Base-by-base conservation (phyloP, 169 alveolate species). In the Eimeria tenella region DNA sequence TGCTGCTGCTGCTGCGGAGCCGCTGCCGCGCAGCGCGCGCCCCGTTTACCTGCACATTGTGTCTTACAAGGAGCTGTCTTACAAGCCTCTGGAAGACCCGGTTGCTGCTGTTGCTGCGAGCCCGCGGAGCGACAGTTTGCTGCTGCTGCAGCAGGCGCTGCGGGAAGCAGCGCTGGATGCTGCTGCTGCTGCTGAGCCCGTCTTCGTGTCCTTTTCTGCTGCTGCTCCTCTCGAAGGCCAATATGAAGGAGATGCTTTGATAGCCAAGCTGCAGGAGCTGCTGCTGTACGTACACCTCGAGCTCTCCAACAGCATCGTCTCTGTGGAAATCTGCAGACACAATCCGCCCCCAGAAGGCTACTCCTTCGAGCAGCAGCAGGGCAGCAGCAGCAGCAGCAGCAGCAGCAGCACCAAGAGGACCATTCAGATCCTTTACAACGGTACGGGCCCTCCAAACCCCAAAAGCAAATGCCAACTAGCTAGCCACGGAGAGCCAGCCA, bases 261-360 rank as follows among this genome's bases (percentile, higher is more conserved):
- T 75, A 3, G 17, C 3, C 23, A 75, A 31, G n/a, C n/a, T 88
- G 15, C 71, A 88, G n/a, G 94, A 88, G 86, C 31, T 31, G 21
- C 77, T 88, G 7, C 23, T 25, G 62, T 74, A 71, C 9, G 58
- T 88, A 8, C 56, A 19, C n/a, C 77, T 71, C 11, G 94, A 88
- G 42, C 31, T 70, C n/a, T 62, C 77, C 2, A 49, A 50, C 7
- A 88, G 94, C 62, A 5, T 88, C 19, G 79, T 70, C 63, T 9
- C 79, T 5, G 81, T 88, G 4, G 94, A 88, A n/a, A 55, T 88
- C 21, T 88, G 94, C 63, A 62, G 94, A 49, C 94, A 88, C 77
- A 86, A 86, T 42, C 60, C 73, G 49, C 94, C 94, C 8, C 94
- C 94, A 3, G 70, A 52, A 0, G 86, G 79, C 21, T 73, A 71